Evolutionary conservation across 129 eudicot genomes (phyloP).

Genomic region (Daucus carota): DNA sequence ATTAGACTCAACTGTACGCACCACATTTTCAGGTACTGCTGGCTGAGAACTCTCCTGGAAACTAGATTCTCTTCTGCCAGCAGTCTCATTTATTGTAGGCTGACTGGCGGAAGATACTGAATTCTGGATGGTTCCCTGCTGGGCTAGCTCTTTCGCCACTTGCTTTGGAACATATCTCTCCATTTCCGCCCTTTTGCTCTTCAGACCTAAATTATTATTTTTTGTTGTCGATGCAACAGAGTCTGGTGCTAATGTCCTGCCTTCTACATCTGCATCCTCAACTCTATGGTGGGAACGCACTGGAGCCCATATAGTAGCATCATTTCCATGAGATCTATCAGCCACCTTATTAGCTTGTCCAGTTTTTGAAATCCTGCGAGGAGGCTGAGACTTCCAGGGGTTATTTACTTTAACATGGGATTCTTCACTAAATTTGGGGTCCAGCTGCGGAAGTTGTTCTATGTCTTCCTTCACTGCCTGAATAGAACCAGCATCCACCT

Average conservation of each 20-base stretch:
- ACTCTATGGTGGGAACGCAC: conserved; percentile 54
- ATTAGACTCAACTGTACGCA: conserved; percentile 25
- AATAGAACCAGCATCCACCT: conserved; percentile 21
- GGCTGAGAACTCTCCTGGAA: conserved; percentile 13
- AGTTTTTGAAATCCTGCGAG: conserved; percentile 52
- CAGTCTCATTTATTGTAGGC: conserved; percentile 26
- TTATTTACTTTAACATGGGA: conserved; percentile 27
- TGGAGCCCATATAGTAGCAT: conserved; percentile 83
- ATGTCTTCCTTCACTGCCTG: conserved; percentile 26
- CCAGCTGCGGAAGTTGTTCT: conserved; percentile 26
- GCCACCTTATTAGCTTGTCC: conserved; percentile 44
- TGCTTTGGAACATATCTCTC: conserved; percentile 87
- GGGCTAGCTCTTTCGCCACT: conserved; percentile 23
- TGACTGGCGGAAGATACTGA: conserved; percentile 27
- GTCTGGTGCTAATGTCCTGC: conserved; percentile 27
- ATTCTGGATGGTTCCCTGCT: conserved; percentile 48
- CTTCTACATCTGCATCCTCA: conserved; percentile 31
- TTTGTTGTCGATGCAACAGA: conserved; percentile 24
- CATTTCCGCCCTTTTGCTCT: conserved; percentile 92
- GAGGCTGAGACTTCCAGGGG: conserved; percentile 56
- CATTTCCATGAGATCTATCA: conserved; percentile 57
- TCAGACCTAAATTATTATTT: conserved; percentile 31
- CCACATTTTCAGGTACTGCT: conserved; percentile 8
- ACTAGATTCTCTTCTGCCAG: conserved; percentile 23
- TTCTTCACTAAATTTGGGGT: conserved; percentile 35